Evolutionary conservation across 2,329 filamentous ascomycete species (phyloP), one percentile per base, ranked within the genome.

Genomic region (Myriosclerotinia scirpicola): DNA sequence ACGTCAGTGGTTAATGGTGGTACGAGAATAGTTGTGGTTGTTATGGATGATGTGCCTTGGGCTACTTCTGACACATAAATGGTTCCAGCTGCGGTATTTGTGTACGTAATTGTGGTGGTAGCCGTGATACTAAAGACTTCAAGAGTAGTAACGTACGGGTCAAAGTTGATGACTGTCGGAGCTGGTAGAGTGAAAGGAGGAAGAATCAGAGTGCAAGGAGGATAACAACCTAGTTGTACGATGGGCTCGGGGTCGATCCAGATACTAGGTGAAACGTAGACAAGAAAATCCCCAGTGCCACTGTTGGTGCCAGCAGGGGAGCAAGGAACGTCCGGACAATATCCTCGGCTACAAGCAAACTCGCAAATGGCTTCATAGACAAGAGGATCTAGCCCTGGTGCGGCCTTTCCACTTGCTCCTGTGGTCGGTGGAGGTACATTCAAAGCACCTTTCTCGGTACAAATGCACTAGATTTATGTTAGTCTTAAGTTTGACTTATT

Each of bases 101-200:
- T 54, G 22, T 36, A 54, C 17, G n/a, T 54, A 9, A 54, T 54
- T 26, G 17, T 54, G 22, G 52, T 30, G 22, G 9, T 54, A 17
- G 9, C 52, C 11, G 52, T 54, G 52, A 54, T 11, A 34, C 22
- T 54, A 22, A 54, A 54, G 22, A 54, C 52, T 34, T 54, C 20
- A 9, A 54, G 52, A 22, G 52, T 34, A 54, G 52, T 54, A 34
- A 54, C 52, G 52, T 54, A 54, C 52, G 52, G 52, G 34, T 54
- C 52, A 22, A 54, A 54, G 22, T 34, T 30, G 22, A 54, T 54
- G 22, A 54, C 26, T 34, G 52, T 54, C 22, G 52, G 9, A 22
- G 52, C 52, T 34, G 52, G 22, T 17, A 54, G 26, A 34, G 26
- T 54, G n/a, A 54, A 34, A 7, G 52, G 52, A 54, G 52, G 52